phyloP scores from a whole-genome alignment of 805 yeast genomes.

The Candida yuanshanica region DNA sequence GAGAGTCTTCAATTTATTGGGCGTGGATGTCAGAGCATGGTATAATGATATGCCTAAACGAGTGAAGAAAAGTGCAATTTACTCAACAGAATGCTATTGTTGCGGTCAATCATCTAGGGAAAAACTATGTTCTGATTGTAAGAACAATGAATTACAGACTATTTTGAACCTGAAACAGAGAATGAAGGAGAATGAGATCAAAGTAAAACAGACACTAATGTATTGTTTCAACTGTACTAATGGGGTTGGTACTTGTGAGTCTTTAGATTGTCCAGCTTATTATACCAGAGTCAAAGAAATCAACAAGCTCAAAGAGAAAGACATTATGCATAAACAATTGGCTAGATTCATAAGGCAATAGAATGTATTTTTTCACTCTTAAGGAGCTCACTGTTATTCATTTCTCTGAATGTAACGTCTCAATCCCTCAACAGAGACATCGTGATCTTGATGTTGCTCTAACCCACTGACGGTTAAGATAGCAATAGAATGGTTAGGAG shows the following conservation, averaged over 20 bases:
- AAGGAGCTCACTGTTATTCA: slow-evolving; percentile 1
- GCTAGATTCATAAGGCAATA: slow-evolving; percentile 5
- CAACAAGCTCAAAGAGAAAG: slow-evolving; percentile 23
- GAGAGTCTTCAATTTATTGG: slow-evolving; percentile 73
- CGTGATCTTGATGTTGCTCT: slow-evolving; percentile 50
- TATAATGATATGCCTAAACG: slow-evolving; percentile 57
- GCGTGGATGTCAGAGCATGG: slow-evolving; percentile 79
- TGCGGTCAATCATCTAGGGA: slow-evolving; percentile 15
- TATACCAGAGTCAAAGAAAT: slow-evolving; percentile 44
- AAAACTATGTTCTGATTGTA: slow-evolving; percentile 32
- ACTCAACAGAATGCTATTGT: slow-evolving; percentile 20
- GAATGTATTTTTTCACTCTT: not conserved
- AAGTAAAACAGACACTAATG: slow-evolving; percentile 23
- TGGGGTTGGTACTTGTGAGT: slow-evolving; percentile 41
- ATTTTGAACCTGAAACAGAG: slow-evolving; percentile 27
- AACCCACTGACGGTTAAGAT: slow-evolving; percentile 52
- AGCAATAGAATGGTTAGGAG: slow-evolving; percentile 34
- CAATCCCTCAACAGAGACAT: slow-evolving; percentile 36
- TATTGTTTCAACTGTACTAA: slow-evolving; percentile 35
- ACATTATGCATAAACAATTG: slow-evolving; percentile 6
- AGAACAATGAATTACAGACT: slow-evolving; percentile 30
- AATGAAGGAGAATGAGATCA: slow-evolving; percentile 23
- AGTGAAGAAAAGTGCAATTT: slow-evolving; percentile 22
- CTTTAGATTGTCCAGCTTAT: slow-evolving; percentile 61
- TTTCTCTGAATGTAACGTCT: not conserved